These are phyloP conservation scores for Sphagnum contortum DNA, from an alignment of 225 moss, liverwort and hornwort genomes.

Conservation along the genomic window DNA sequence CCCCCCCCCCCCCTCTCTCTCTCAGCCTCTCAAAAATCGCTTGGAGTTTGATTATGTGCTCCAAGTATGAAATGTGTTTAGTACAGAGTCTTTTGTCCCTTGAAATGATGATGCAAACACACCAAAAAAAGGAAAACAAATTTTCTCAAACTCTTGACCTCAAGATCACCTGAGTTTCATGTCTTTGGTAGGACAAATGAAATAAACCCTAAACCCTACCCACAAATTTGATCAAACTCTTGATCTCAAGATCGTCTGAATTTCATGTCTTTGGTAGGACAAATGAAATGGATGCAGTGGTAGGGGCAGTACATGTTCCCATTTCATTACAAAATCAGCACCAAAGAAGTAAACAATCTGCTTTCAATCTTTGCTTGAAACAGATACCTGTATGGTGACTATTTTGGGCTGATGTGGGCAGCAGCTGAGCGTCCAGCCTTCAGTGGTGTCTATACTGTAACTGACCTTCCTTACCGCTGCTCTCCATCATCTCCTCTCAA, in stretches of 20 bases:
- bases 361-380: slow-evolving; percentile 1
- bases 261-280: neutral
- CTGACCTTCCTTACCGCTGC: slow-evolving; percentile 32
- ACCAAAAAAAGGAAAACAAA: neutral
- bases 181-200: neutral
- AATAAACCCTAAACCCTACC: no score
- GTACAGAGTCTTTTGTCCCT: neutral
- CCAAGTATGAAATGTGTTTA: neutral
- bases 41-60: neutral
- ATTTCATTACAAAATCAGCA: no score
- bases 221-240: neutral
- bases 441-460: slow-evolving; percentile 43
- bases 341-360: no score
- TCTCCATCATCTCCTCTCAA: slow-evolving; percentile 40
- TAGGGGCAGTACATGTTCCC: no score
- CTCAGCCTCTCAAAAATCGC: neutral
- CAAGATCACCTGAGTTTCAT: neutral
- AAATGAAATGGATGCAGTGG: neutral
- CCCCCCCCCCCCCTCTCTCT: no score
- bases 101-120: neutral
- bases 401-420: slow-evolving; percentile 39
- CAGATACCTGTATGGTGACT: slow-evolving; percentile 73
- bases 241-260: neutral
- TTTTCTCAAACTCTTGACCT: neutral
- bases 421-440: slow-evolving; percentile 50